Percentiles rank a stretch among this genome's conserved stretches.
Conservation (phyloP, 2,329 filamentous ascomycete species). For the Aspergillus sp. region DNA sequence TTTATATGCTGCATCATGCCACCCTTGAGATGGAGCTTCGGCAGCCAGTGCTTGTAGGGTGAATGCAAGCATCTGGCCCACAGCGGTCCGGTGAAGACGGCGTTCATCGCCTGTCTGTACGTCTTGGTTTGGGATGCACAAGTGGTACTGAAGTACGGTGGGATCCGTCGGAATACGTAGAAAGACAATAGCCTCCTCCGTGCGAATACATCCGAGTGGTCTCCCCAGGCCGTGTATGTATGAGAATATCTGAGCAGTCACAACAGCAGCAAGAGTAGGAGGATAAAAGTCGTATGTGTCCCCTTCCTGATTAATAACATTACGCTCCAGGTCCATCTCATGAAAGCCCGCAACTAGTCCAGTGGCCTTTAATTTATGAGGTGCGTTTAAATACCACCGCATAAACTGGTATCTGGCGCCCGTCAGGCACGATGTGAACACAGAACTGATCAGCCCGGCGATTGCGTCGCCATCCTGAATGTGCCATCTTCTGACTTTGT, state of each 20-base stretch:
- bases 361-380: conserved; percentile 23
- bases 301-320: conserved; percentile 25
- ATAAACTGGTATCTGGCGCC: conserved; percentile 18
- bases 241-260: conserved; percentile 30
- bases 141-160: too few species aligned
- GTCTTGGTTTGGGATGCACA: too few species aligned
- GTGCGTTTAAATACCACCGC: conserved; percentile 28
- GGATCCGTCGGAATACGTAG: too few species aligned
- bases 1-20: too few species aligned
- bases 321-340: conserved; percentile 22
- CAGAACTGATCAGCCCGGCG: conserved; percentile 25
- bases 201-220: too few species aligned
- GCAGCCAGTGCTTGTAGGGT: too few species aligned
- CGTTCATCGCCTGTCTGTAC: too few species aligned
- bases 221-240: conserved; percentile 21
- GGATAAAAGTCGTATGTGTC: conserved; percentile 27
- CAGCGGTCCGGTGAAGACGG: too few species aligned
- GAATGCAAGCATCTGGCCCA: too few species aligned
- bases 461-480: conserved; percentile 15
- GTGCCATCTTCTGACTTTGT: background rate
- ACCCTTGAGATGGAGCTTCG: too few species aligned
- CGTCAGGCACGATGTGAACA: conserved; percentile 17
- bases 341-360: conserved; percentile 24
- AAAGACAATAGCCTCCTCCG: too few species aligned
- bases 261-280: conserved; percentile 23